These are phyloP conservation scores for Penicillium sp. DNA, from an alignment of 2,329 filamentous ascomycete species.

Conservation along the genomic window DNA sequence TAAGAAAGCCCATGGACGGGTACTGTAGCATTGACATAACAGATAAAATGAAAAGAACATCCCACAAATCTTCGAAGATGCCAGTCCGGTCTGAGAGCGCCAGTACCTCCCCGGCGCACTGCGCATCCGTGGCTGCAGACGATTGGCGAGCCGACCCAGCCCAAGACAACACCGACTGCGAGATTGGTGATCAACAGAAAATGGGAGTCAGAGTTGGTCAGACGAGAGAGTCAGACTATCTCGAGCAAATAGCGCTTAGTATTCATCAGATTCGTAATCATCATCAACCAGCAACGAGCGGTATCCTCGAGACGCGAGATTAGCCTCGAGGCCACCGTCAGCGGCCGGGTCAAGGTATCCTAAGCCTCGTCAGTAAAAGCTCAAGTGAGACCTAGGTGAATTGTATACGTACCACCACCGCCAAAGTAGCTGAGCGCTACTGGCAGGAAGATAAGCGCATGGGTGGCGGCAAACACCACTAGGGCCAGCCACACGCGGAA, in stretches of 20 bases:
- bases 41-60: background rate
- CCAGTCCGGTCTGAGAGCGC: background rate
- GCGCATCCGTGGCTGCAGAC: constrained; percentile 1
- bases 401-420: constrained; percentile 63
- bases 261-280: constrained; percentile 71
- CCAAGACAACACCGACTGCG: background rate
- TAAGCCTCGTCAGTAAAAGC: constrained; percentile 29
- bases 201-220: background rate
- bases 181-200: background rate
- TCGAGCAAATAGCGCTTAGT: constrained; percentile 25
- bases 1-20: background rate
- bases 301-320: constrained; percentile 77
- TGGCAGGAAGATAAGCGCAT: constrained; percentile 88
- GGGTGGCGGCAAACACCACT: constrained; percentile 82
- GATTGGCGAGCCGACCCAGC: background rate
- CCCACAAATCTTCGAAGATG: background rate
- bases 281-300: constrained; percentile 76
- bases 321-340: constrained; percentile 86
- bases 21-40: background rate
- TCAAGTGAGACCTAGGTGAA: background rate
- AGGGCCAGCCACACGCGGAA: constrained; percentile 95
- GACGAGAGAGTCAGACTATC: background rate
- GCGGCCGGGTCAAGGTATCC: constrained; percentile 85
- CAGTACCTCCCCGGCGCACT: background rate
- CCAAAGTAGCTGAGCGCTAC: constrained; percentile 85